These are phyloP conservation scores for Rhynchospora tenuis DNA, from an alignment of 176 grass and related monocot species.

Conservation along the genomic window DNA sequence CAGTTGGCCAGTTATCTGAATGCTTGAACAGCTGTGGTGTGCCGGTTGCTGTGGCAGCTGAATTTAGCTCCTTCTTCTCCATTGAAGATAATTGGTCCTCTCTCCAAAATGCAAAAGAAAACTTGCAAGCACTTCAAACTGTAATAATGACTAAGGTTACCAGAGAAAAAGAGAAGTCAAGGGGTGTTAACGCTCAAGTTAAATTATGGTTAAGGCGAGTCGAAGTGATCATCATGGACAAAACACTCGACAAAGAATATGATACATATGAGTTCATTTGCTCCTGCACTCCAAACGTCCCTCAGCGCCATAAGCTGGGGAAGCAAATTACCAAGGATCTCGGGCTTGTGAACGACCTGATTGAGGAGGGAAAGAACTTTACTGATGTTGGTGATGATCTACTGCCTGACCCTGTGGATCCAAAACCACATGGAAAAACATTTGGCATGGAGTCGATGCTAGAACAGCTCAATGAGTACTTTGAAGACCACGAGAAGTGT, in stretches of 20 bases:
- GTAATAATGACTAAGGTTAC: not conserved
- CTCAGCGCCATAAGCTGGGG: not conserved
- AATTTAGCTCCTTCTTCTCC: not conserved
- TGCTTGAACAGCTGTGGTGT: not conserved
- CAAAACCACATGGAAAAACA: not conserved
- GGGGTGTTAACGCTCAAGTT: not conserved
- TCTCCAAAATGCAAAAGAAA: not conserved
- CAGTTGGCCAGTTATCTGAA: not conserved
- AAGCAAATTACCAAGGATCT: not conserved
- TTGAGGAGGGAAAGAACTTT: not conserved
- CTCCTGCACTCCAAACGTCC: not conserved
- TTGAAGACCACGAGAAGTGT: not conserved
- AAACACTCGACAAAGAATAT: not conserved
- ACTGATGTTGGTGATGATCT: not conserved
- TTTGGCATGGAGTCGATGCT: not conserved
- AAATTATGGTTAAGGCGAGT: not conserved
- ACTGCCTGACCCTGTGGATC: not conserved
- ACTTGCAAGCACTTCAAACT: not conserved
- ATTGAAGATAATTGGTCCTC: slow-evolving; percentile 1
- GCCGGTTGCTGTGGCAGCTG: not conserved
- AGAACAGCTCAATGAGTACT: not conserved
- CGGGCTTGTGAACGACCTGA: not conserved
- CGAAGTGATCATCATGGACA: not conserved
- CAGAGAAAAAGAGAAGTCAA: not conserved
- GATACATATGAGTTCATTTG: not conserved